These are phyloP conservation scores for Blastocystis sp. DNA, from an alignment of 352 stramenopile genomes.

Conservation along the genomic window DNA sequence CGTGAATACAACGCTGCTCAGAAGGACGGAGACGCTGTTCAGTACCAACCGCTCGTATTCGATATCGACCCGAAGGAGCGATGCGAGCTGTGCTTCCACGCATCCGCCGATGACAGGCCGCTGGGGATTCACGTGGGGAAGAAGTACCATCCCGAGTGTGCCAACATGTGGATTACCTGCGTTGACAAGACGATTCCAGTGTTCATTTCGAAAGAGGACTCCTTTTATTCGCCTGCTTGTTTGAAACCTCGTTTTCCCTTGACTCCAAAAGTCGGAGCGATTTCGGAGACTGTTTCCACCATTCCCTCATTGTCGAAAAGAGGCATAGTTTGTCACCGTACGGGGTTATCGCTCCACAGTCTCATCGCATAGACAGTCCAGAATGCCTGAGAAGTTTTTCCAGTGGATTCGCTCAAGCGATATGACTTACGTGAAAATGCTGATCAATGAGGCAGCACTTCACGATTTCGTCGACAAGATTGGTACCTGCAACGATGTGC, in stretches of 20 bases:
- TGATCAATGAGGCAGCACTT: conserved; percentile 95
- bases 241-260: neutral
- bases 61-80: neutral
- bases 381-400: conserved; percentile 71
- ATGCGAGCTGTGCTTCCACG: conserved; percentile 56
- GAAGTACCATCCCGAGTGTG: conserved; percentile 60
- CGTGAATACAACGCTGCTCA: conserved; percentile 13
- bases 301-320: neutral
- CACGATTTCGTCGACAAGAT: conserved; percentile 95
- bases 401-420: conserved; percentile 94
- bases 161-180: conserved; percentile 42
- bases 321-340: conserved; percentile 19
- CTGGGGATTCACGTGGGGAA: conserved; percentile 6
- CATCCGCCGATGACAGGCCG: conserved; percentile 4
- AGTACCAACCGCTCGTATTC: conserved; percentile 15
- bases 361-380: conserved; percentile 5
- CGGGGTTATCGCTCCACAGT: neutral
- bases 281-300: conserved; percentile 2
- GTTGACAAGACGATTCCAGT: conserved; percentile 44
- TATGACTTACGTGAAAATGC: conserved; percentile 98
- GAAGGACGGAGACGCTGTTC: neutral
- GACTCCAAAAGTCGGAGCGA: neutral
- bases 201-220: conserved; percentile 57
- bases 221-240: conserved; percentile 39
- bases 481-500: conserved; percentile 91